Base-by-base conservation (phyloP, 2,329 filamentous ascomycete genomes). In the Tothia fuscella region DNA sequence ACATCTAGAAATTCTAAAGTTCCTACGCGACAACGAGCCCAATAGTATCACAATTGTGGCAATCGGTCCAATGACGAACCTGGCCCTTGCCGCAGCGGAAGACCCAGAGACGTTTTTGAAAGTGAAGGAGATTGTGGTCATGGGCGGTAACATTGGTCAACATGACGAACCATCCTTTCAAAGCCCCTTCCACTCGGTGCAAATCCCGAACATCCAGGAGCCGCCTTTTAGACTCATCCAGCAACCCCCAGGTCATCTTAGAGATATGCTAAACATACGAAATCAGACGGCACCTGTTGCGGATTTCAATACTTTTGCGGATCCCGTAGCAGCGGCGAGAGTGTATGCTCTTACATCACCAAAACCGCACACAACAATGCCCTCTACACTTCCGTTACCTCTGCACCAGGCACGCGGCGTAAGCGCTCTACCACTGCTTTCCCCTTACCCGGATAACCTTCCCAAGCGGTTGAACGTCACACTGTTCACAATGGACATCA, bases 231-330 rank as follows among this genome's bases (percentile, higher is more conserved):
- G n/a, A n/a, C n/a, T n/a, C n/a, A n/a, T n/a, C n/a, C n/a, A n/a
- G n/a, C n/a, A n/a, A n/a, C n/a, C n/a, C n/a, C n/a, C n/a, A n/a
- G n/a, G n/a, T n/a, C n/a, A n/a, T n/a, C n/a, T n/a, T n/a, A n/a
- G n/a, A n/a, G n/a, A n/a, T n/a, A n/a, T 32, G 38, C 38, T 32
- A 6, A 40, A 10, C n/a, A 14, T n/a, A n/a, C n/a, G 25, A 12
- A 29, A 9, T 30, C n/a, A 32, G 26, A 20, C 22, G 14, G 22
- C 38, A 14, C 38, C 38, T 40, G 19, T 32, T 34, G 33, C 84
- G 48, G 91, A 98, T 59, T 98, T 98, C 73, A 98, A 98, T 67
- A 82, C 82, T 44, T 93, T 86, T 55, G 88, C 91, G 44, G 93
- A 98, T 48, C 59, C 61, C 37, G 53, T 68, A 40, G 67, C 67